phyloP scores from a whole-genome alignment of 352 stramenopile species.

The Pilasporangium apinafurcum region DNA sequence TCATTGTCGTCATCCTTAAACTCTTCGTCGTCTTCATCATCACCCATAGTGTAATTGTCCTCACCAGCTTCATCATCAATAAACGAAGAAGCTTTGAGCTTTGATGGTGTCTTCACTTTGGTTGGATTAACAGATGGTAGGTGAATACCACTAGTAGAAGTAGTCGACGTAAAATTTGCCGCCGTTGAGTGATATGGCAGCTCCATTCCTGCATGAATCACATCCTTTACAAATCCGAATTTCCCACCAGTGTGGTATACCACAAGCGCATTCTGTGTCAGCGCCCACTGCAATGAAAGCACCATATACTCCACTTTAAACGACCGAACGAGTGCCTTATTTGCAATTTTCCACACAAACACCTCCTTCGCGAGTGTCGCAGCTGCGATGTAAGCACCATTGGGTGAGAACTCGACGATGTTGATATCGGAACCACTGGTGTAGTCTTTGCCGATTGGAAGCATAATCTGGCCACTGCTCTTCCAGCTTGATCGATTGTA shows the following conservation, averaged over 20 bases:
- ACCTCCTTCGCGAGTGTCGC: constrained; percentile 66
- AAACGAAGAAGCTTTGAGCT: constrained; percentile 24
- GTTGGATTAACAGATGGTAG: constrained; percentile 2
- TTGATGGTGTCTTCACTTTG: constrained; percentile 19
- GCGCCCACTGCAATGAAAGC: constrained; percentile 53
- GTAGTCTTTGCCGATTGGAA: constrained; percentile 53
- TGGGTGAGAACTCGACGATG: constrained; percentile 69
- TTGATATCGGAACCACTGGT: constrained; percentile 59
- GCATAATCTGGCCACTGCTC: constrained; percentile 26
- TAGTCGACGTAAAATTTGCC: constrained; percentile 2
- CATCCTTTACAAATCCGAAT: constrained; percentile 59
- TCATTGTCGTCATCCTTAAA: constrained; percentile 57
- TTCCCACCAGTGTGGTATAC: constrained; percentile 54
- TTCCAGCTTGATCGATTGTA: constrained; percentile 45
- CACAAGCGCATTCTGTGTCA: constrained; percentile 43
- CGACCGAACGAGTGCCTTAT: constrained; percentile 39
- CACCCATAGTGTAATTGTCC: constrained; percentile 13
- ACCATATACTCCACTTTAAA: constrained; percentile 57
- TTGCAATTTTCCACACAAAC: constrained; percentile 58
- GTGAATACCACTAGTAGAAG: background rate
- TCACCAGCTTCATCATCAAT: constrained; percentile 45
- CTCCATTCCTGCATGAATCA: constrained; percentile 44
- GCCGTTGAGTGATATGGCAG: constrained; percentile 52
- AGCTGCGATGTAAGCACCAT: constrained; percentile 67
- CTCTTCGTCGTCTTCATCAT: constrained; percentile 27